Evolutionary conservation across 805 yeast species (phyloP), one percentile per base, ranked within the genome.

Genomic region (Ogataea trehalophila): DNA sequence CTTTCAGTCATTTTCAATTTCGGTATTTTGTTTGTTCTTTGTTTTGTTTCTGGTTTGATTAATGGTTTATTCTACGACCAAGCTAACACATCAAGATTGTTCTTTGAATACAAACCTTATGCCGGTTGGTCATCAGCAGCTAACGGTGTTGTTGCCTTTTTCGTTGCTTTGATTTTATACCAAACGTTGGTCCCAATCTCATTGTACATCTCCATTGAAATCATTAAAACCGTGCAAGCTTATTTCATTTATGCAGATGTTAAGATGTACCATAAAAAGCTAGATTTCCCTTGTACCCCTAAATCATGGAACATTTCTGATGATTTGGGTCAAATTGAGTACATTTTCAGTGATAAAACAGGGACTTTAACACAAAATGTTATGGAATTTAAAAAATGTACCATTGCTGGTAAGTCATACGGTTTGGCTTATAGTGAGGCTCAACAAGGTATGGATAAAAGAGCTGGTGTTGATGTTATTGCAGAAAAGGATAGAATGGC

Each of bases 261-360:
- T 26, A 73, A 77, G 49, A 81, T 86, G 84, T 87, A 86, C 60
- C 83, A 85, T 57, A 81, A 75, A 44, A 74, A 66, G 46, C 67
- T 84, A 41, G 90, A 87, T 64, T 83, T 79, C 59, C 90, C 92
- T 0, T 85, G 92, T 63, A 75, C 81, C 1, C 92, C 95, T 2
- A 85, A 85, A 57, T 77, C 91, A 0, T 86, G 95, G 95, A 81
- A 81, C 52, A 83, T 86, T 40, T 83, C 90, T 6, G 95, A 86
- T 66, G 95, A 86, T 63, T 72, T 86, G 53, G 95, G 95, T 17
- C 95, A 86, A 62, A 82, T 86, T 50, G 94, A 86, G 63, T 86
- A 84, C 61, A 76, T 86, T 38, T 86, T 86, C 65, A 81, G 89
- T 62, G 95, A 86, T 69, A 86, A 86, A 64, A 86, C 95, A 0